Evolutionary conservation across 768 basidiomycete genomes (phyloP), one percentile per base, ranked within the genome.

Genomic region (Suillus sp.): DNA sequence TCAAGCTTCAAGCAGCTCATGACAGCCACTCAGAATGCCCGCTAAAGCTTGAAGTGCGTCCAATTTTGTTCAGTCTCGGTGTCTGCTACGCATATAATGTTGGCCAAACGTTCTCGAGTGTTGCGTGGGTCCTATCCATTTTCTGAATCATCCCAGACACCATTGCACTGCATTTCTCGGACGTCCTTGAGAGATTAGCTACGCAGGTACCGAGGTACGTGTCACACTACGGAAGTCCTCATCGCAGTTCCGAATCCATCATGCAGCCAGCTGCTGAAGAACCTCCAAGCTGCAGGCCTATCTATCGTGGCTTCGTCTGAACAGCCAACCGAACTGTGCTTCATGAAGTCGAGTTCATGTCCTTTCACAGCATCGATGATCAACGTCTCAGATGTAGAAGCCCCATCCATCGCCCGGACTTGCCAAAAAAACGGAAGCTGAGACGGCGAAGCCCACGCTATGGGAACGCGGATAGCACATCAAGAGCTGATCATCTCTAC

Each of bases 61-160:
- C 53, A 99, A 99, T 79, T 99, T 96, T 71, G 93, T 99, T 59
- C 97, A 93, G 91, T 71, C 82, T 99, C 35, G 97, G 99, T 74
- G 97, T n/a, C n/a, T n/a, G n/a, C 97, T 2, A 96, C 96, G 2
- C 96, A 99, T 78, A 98, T 99, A 94, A 90, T 98, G 86, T 78
- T 98, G 68, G 96, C 96, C 3, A 94, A n/a, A n/a, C n/a, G n/a
- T 95, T 14, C 81, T 96, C 54, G 90, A 93, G 67, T 97, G 95
- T 74, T 79, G 84, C 65, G 93, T 92, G 75, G 59, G 88, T 77
- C 14, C 20, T 60, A 37, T 18, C 16, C 27, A n/a, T 40, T 34
- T n/a, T 32, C n/a, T 25, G 45, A 53, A 82, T 91, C 68, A 96
- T 98, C 69, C 90, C 96, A 32, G 91, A 95, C 48, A 93, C 92